phyloP scores from a whole-genome alignment of 2,329 filamentous ascomycete species.

The Aspergillus caelatus region DNA sequence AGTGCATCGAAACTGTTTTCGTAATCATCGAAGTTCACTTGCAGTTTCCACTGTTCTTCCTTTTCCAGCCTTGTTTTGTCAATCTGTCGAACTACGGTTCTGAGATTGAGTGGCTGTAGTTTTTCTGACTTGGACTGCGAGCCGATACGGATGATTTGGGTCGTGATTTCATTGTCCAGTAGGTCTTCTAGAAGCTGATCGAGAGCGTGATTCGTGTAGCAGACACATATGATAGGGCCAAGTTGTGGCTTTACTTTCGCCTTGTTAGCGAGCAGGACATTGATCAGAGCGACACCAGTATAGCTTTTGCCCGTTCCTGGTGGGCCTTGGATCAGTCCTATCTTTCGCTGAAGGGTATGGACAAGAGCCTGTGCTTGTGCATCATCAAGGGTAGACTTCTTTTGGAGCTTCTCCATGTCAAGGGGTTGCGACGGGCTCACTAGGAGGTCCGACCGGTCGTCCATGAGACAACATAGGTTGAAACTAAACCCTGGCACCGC shows the following conservation, averaged over 20 bases:
- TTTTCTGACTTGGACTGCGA: conserved; percentile 58
- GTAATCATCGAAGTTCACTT: conserved; percentile 12
- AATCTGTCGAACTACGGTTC: conserved; percentile 30
- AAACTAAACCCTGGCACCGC: conserved; percentile 54
- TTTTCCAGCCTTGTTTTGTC: conserved; percentile 41
- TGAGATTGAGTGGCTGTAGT: conserved; percentile 56
- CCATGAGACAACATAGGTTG: conserved; percentile 29
- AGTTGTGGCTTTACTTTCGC: conserved; percentile 29
- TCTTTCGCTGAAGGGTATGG: conserved; percentile 17
- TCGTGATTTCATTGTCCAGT: conserved; percentile 34
- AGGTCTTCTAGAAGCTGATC: conserved; percentile 66
- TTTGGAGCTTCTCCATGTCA: conserved; percentile 21
- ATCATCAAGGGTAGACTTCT: conserved; percentile 23
- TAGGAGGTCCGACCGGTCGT: conserved; percentile 23
- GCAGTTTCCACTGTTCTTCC: conserved; percentile 15
- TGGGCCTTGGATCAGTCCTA: conserved; percentile 32
- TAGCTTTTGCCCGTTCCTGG: conserved; percentile 34
- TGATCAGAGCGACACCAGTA: conserved; percentile 31
- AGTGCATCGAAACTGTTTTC: conserved; percentile 18
- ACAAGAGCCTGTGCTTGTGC: conserved; percentile 25
- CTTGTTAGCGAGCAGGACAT: conserved; percentile 24
- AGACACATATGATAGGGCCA: conserved; percentile 53
- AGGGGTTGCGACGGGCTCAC: conserved; percentile 6
- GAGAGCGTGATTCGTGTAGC: conserved; percentile 58
- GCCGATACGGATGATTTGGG: conserved; percentile 64